Conservation (phyloP, 2,329 filamentous ascomycete species). For the Trichoderma endophyticum region DNA sequence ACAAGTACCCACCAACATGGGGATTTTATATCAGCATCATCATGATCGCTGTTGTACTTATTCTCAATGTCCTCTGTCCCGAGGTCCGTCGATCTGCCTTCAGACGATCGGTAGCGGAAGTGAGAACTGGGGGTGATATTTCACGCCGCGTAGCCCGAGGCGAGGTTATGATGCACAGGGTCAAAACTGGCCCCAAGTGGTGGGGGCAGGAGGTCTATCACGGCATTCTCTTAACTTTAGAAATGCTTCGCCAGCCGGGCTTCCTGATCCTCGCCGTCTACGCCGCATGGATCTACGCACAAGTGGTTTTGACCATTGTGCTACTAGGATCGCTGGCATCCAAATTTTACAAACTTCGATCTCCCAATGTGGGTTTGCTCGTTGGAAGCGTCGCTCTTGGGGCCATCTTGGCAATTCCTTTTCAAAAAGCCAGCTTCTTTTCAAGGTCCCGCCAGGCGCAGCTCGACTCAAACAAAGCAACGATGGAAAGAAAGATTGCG, state of each 20-base stretch:
- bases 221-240: conserved; percentile 60
- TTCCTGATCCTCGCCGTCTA: conserved; percentile 73
- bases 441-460: conserved; percentile 60
- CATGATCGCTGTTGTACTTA: conserved; percentile 59
- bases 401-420: conserved; percentile 65
- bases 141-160: conserved; percentile 63
- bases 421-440: conserved; percentile 69
- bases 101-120: conserved; percentile 65
- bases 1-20: conserved; percentile 62
- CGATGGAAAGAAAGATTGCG: conserved; percentile 58
- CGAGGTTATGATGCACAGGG: conserved; percentile 73
- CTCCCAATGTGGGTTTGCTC: conserved; percentile 64
- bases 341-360: conserved; percentile 60
- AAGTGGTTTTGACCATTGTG: conserved; percentile 69
- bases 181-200: conserved; percentile 68
- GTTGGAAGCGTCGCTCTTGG: conserved; percentile 66
- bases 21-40: conserved; percentile 73
- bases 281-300: conserved; percentile 73
- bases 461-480: conserved; percentile 63
- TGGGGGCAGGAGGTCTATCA: conserved; percentile 76
- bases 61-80: conserved; percentile 68
- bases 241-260: conserved; percentile 72
- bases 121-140: conserved; percentile 51
- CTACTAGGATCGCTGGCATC: conserved; percentile 71
- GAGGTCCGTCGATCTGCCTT: conserved; percentile 69